Evolutionary conservation across 1,284 basidiomycete species (phyloP), one percentile per base, ranked within the genome.

Genomic region (Irpex rosettiformis): DNA sequence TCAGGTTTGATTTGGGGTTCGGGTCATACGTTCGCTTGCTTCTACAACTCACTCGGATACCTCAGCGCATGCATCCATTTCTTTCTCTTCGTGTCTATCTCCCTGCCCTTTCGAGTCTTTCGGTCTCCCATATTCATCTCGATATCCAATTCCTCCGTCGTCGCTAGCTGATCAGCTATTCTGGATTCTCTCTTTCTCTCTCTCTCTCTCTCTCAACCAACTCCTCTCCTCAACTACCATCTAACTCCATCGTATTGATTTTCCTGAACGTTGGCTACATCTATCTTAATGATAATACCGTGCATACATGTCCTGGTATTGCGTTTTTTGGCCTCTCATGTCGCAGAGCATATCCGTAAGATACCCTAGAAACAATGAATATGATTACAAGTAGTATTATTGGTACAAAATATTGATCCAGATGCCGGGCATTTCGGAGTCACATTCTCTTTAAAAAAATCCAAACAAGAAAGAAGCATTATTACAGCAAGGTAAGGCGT

Each of bases 161-260:
- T 61, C 62, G 64, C 63, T 65, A 60, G 56, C 61, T 56, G 59
- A 59, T 59, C 33, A 16, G 33, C 33, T 37, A 16, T 37, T 8
- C 33, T 37, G 33, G 33, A 37, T 37, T 18, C n/a, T 45, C 21
- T n/a, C 33, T 37, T 37, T 6, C 33, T 37, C 33, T 45, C 13
- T n/a, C 43, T 8, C 7, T 18, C 43, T 18, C 18, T n/a, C 55
- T 48, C 54, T 55, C 43, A 52, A 42, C 48, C 37, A 52, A 55
- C 51, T 37, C 45, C 49, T 24, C 45, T 24, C 16, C 49, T 22
- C 49, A 52, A n/a, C 30, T 22, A 2, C 53, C 58, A 59, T 59
- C 59, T 42, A 55, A 56, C 52, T 62, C 45, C 61, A 58, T 58
- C 59, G 59, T 42, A 63, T 64, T 63, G 60, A 60, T 54, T 48